Percentiles rank a stretch among this genome's conserved stretches.
These are phyloP conservation scores for Mycosphaerelloides madeirae DNA, from an alignment of 2,329 filamentous ascomycete genomes.

Conservation along the genomic window DNA sequence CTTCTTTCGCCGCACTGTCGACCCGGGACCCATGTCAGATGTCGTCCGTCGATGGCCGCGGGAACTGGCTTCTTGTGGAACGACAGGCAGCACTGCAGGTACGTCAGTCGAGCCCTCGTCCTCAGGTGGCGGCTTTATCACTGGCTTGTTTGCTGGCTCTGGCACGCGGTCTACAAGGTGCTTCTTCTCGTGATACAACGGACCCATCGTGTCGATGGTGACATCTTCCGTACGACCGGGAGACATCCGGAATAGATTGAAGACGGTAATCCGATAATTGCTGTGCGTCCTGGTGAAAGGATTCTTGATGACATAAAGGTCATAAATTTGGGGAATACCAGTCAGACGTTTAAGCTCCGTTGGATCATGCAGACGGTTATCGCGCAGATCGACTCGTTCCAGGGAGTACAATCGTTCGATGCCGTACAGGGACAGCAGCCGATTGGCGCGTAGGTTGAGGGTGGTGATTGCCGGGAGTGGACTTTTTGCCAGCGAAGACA, in stretches of 20 bases:
- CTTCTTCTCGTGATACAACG: conserved; percentile 79
- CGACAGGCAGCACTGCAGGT: conserved; percentile 11
- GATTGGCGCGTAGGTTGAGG: conserved; percentile 84
- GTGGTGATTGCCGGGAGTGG: conserved; percentile 90
- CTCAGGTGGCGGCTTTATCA: conserved; percentile 64
- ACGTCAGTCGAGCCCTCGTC: conserved; percentile 43
- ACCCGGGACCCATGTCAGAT: conserved; percentile 27
- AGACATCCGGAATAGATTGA: conserved; percentile 89
- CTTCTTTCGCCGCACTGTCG: conserved; percentile 52
- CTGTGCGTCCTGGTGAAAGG: conserved; percentile 84
- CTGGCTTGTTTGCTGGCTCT: conserved; percentile 69
- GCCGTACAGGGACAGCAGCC: conserved; percentile 79
- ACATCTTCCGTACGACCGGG: conserved; percentile 90
- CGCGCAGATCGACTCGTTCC: conserved; percentile 83
- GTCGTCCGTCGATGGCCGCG: conserved; percentile 25
- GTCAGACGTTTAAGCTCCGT: conserved; percentile 85
- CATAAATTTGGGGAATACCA: conserved; percentile 81
- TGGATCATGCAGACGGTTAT: conserved; percentile 87
- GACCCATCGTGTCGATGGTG: conserved; percentile 76
- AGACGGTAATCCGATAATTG: conserved; percentile 81
- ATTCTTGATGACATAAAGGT: conserved; percentile 90
- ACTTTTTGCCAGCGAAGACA: conserved; percentile 79
- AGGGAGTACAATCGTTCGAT: conserved; percentile 84
- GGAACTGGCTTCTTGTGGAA: conserved; percentile 8
- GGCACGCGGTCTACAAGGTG: conserved; percentile 76